A percentile compares a stretch with the other conserved stretches of the same genome.
phyloP scores from a whole-genome alignment of 371 early-diverging fungal species.

The Caulochytrium protostelioides region DNA sequence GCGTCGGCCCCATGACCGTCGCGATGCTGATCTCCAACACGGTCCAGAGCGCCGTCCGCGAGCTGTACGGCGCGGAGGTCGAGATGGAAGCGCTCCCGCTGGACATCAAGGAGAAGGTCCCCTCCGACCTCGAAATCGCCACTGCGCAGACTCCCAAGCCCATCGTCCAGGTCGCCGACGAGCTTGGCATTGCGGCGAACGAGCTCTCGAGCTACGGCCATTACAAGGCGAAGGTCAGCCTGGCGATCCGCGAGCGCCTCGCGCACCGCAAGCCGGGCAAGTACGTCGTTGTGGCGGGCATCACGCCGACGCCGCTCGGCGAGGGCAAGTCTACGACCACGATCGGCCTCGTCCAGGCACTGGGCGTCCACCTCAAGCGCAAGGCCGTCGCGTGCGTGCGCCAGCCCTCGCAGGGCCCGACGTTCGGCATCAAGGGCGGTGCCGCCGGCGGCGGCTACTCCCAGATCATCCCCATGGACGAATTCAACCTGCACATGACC shows the following conservation, averaged over 20 bases:
- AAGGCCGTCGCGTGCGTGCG: conserved; percentile 84
- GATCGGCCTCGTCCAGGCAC: conserved; percentile 78
- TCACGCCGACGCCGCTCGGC: conserved; percentile 91
- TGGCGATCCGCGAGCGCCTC: conserved; percentile 60
- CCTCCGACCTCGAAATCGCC: conserved; percentile 79
- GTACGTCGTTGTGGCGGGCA: conserved; percentile 90
- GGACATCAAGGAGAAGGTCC: conserved; percentile 14
- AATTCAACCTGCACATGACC: conserved; percentile 91
- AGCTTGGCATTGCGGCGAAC: conserved; percentile 32
- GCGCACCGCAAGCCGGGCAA: conserved; percentile 54
- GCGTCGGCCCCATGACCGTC: conserved; percentile 93
- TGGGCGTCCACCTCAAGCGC: conserved; percentile 74
- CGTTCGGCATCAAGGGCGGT: conserved; percentile 95
- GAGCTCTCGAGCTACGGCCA: conserved; percentile 39
- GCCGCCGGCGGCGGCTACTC: conserved; percentile 95
- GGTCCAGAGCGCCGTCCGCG: conserved; percentile 46
- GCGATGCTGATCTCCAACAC: conserved; percentile 82
- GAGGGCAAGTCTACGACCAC: conserved; percentile 95
- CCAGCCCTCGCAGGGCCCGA: conserved; percentile 92
- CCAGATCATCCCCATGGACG: conserved; percentile 96
- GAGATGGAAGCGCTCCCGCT: conserved; percentile 40
- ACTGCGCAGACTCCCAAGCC: conserved; percentile 62
- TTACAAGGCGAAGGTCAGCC: conserved; percentile 69
- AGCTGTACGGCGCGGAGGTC: conserved; percentile 30
- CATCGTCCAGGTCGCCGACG: conserved; percentile 52